A percentile compares a stretch with the other conserved stretches of the same genome.
Conservation (phyloP, 164 flowering plant species). For the Vitis vinifera region ASM3070453v1 NC_081812.1:11415501-11416000, state of each 20-base stretch:
- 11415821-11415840: too few species aligned
- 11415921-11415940: too few species aligned
- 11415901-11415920: too few species aligned
- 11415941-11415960: too few species aligned
- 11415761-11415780: too few species aligned
- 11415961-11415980: too few species aligned
- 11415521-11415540: neutral
- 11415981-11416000: too few species aligned
- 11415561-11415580: conserved; percentile 91
- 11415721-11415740: neutral
- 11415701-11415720: conserved; percentile 44
- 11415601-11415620: conserved; percentile 82
- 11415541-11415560: conserved; percentile 21
- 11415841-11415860: too few species aligned
- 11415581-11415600: conserved; percentile 77
- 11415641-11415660: conserved; percentile 83
- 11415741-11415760: neutral
- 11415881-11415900: too few species aligned
- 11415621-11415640: conserved; percentile 87
- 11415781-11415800: too few species aligned
- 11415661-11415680: conserved; percentile 92
- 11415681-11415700: conserved; percentile 88
- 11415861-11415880: too few species aligned
- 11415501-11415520: neutral
- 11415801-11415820: too few species aligned